Base-by-base conservation (phyloP, 441 rosid genomes). In the Viola pubescens region DNA sequence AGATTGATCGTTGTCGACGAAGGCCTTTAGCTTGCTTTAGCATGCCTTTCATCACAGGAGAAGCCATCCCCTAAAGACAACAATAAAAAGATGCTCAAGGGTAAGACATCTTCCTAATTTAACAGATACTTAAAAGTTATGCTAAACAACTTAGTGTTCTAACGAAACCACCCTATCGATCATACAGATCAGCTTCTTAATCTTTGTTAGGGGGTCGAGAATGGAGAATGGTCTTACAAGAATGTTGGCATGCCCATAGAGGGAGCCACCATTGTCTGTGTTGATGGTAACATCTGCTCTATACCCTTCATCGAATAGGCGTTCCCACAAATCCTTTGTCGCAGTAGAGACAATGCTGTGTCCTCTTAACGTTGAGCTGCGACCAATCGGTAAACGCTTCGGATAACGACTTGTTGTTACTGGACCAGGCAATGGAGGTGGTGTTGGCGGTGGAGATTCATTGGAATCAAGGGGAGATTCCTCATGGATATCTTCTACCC, bases 21-120 rank as follows among this genome's bases (percentile, higher is more conserved):
- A 51, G 63, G 26, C 56, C 48, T 69, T 82, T 87, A 12, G 83
- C 70, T 76, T 76, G 79, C 72, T 78, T 87, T 62, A 92, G 59
- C 81, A 87, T 68, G 65, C 85, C 94, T 82, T 48, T 86, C 54
- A 89, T 75, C 52, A 81, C 91, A 42, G 87, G 81, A 72, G 97
- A 89, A 62, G 94, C 96, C 83, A 78, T 80, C 48, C 95, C 90
- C 98, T 92, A 68, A n/a, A 3, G 11, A 50, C 34, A 64, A 67
- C 55, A 59, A 56, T 46, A 38, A n/a, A 58, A 13, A 40, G 26
- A 58, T 16, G 6, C 12, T 64, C 37, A 53, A 71, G 45, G 48
- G 13, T 37, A 26, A 26, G 34, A 26, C 34, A 26, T 26, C 34
- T 26, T 42, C 6, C 9, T n/a, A 37, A 14, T 39, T 19, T 39